Evolutionary conservation across 768 basidiomycete genomes (phyloP).

Genomic region (Kwoniella newhampshirensis): DNA sequence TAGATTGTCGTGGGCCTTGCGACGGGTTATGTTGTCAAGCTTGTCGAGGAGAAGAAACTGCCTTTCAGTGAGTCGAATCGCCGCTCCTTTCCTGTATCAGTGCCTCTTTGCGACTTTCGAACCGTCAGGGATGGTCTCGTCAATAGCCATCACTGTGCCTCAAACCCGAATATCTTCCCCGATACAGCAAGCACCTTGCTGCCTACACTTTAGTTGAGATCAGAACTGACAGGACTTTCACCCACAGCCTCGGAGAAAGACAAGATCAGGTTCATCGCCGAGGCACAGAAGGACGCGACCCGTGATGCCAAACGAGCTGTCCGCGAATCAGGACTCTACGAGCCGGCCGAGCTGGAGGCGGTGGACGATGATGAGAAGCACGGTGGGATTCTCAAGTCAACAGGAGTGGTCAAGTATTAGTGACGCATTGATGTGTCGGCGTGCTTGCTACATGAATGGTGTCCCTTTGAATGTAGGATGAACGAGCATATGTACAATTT

Average conservation of each 20-base stretch:
- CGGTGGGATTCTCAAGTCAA: conserved; percentile 21
- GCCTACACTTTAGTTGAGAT: too few species aligned
- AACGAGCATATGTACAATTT: too few species aligned
- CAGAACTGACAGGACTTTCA: too few species aligned
- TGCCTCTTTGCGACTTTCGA: too few species aligned
- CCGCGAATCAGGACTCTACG: conserved; percentile 40
- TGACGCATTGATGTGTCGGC: too few species aligned
- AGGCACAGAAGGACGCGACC: conserved; percentile 29
- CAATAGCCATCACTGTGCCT: too few species aligned
- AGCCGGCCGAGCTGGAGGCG: conserved; percentile 30
- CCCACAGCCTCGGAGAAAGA: conserved; percentile 25
- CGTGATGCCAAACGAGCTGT: conserved; percentile 40
- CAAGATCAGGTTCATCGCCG: conserved; percentile 35
- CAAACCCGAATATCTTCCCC: too few species aligned
- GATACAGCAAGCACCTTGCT: too few species aligned
- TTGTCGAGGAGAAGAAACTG: conserved; percentile 42
- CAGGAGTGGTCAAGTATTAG: neutral
- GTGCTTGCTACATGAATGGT: too few species aligned
- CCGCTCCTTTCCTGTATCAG: neutral
- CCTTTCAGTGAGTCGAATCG: conserved; percentile 43
- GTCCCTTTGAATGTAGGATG: too few species aligned
- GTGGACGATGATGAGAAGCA: conserved; percentile 40
- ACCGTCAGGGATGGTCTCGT: neutral
- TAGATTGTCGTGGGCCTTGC: conserved; percentile 43
- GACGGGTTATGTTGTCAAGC: conserved; percentile 29